phyloP scores from a whole-genome alignment of 108 stramenopile species.

The Fragilariopsis cylindrus region DNA sequence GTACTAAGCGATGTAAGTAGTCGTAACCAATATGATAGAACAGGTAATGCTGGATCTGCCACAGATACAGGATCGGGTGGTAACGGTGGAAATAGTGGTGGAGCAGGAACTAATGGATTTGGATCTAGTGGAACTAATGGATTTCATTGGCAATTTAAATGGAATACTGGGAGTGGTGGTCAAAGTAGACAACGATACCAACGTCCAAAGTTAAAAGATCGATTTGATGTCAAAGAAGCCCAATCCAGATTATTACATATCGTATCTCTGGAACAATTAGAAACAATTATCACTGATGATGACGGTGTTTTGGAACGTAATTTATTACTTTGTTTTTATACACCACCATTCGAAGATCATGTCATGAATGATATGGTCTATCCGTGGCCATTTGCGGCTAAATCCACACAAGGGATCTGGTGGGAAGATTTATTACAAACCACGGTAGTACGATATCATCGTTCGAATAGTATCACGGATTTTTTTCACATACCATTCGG shows the following conservation, averaged over 20 bases:
- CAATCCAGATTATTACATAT: constrained; percentile 60
- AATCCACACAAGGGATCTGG: constrained; percentile 62
- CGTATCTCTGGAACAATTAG: constrained; percentile 58
- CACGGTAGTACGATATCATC: constrained; percentile 54
- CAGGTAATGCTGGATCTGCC: constrained; percentile 26
- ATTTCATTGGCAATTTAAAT: constrained; percentile 24
- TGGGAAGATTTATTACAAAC: constrained; percentile 76
- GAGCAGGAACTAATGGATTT: neutral
- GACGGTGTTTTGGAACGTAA: constrained; percentile 49
- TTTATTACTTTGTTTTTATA: constrained; percentile 52
- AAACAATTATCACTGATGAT: constrained; percentile 57
- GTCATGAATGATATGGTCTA: constrained; percentile 65
- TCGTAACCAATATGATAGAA: constrained; percentile 53
- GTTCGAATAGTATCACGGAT: constrained; percentile 43
- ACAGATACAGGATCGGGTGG: neutral
- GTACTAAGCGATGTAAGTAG: constrained; percentile 45
- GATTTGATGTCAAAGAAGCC: constrained; percentile 55
- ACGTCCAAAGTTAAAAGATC: constrained; percentile 47
- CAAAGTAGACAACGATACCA: constrained; percentile 4
- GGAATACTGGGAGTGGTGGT: constrained; percentile 19
- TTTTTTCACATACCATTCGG: constrained; percentile 54
- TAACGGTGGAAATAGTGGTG: constrained; percentile 16
- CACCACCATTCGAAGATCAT: constrained; percentile 48
- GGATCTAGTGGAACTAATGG: neutral
- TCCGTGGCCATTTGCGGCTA: constrained; percentile 69